phyloP scores from a whole-genome alignment of 768 basidiomycete genomes.

The Phaffia tasmanica region DNA sequence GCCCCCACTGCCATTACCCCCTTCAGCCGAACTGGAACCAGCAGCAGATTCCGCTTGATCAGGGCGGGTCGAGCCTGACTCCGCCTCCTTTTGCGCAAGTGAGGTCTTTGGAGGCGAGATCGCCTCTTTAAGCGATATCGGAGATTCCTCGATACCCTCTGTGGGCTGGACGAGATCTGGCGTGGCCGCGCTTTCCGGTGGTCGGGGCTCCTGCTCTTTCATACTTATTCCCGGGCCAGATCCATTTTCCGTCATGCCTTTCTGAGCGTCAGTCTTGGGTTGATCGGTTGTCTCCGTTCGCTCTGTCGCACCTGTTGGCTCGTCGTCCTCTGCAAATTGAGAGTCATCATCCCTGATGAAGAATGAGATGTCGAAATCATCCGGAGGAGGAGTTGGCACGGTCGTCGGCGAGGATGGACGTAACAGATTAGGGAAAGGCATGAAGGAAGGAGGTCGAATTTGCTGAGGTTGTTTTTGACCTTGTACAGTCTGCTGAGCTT shows the following conservation, averaged over 20 bases:
- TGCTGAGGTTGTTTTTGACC: background rate
- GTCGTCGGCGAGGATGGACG: background rate
- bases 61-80: background rate
- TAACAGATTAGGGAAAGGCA: too few relatives aligned
- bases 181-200: conserved; percentile 1
- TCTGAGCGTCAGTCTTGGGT: background rate
- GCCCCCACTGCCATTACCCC: background rate
- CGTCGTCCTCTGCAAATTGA: conserved; percentile 19
- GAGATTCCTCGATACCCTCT: conserved; percentile 10
- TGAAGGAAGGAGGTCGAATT: conserved; percentile 2
- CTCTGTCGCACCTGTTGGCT: background rate
- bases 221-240: background rate
- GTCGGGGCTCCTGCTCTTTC: conserved; percentile 3
- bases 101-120: conserved; percentile 16
- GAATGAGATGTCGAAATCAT: conserved; percentile 25
- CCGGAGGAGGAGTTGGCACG: conserved; percentile 5
- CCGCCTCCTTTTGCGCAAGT: conserved; percentile 10
- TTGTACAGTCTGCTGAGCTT: background rate
- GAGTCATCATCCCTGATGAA: conserved; percentile 16
- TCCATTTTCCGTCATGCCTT: background rate
- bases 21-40: conserved; percentile 1
- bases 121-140: conserved; percentile 16
- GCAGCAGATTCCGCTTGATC: background rate
- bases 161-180: too few relatives aligned
- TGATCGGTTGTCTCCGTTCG: background rate